phyloP scores from a whole-genome alignment of 768 basidiomycete genomes.

The Russula ochroleuca region DNA sequence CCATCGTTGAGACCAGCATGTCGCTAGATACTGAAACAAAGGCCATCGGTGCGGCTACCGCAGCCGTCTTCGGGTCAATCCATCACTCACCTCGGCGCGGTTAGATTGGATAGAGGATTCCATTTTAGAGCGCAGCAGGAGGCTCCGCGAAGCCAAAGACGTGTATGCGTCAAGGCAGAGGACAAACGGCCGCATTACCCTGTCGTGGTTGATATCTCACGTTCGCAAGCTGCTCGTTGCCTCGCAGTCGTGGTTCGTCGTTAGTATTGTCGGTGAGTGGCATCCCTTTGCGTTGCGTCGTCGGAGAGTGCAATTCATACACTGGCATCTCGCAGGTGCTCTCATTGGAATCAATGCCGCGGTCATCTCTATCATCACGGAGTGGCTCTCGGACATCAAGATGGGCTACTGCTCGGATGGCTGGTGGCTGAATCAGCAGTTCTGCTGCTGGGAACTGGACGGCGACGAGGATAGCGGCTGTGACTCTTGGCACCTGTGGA shows the following conservation, averaged over 20 bases:
- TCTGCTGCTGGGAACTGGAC: conserved; percentile 98
- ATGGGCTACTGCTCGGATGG: conserved; percentile 95
- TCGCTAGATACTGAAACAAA: conserved; percentile 9
- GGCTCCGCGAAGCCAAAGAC: conserved; percentile 56
- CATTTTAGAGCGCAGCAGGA: conserved; percentile 77
- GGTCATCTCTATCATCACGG: conserved; percentile 88
- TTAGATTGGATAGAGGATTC: conserved; percentile 98
- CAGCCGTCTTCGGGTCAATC: neutral
- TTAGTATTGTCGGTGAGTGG: conserved; percentile 80
- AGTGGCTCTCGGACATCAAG: conserved; percentile 97
- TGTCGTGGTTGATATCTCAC: conserved; percentile 59
- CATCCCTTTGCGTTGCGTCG: neutral
- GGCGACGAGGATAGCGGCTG: conserved; percentile 74
- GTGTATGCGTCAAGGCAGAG: conserved; percentile 42
- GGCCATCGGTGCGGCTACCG: conserved; percentile 11
- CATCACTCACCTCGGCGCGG: neutral
- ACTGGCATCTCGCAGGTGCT: conserved; percentile 52
- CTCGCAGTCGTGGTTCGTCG: conserved; percentile 89
- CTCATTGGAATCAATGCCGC: conserved; percentile 94
- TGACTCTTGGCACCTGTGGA: conserved; percentile 91
- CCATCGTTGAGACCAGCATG: neutral
- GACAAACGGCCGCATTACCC: conserved; percentile 48
- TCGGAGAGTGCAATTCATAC: neutral
- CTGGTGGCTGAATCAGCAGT: conserved; percentile 98
- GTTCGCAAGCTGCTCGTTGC: conserved; percentile 56